Base-by-base conservation (phyloP, 2,329 filamentous ascomycete species). In the Epichloe sibirici region DNA sequence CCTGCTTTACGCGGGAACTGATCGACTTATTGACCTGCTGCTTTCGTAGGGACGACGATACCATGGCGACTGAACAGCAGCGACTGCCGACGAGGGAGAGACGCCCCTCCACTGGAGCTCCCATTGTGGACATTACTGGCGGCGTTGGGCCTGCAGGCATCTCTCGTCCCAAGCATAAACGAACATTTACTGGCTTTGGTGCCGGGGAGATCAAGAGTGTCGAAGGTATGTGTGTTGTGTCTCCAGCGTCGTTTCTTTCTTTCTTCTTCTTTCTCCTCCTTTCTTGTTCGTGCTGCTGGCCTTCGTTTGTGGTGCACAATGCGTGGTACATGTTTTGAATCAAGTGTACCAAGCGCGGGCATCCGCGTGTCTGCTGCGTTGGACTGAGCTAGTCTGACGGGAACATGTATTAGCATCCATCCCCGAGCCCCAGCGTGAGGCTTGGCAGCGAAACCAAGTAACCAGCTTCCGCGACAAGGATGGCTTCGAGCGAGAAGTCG, bases 171-270 rank as follows among this genome's bases (percentile, higher is more conserved):
- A 98, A 97, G 74, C 93, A 98, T 74, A 96, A 89, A 77, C 82
- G 93, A 60, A 97, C 91, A n/a, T 87, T 88, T 59, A 98, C 93
- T 9, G 93, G 93, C 8, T 93, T 97, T 65, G 90, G 90, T 37
- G 79, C 90, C 31, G 76, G 81, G 38, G 93, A 98, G 66, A 96
- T 96, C 75, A 96, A 95, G 75, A 85, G 73, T 62, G 88, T 97
- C 48, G 90, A 97, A 74, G 89, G 90, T 74, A 82, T 72, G 72
- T 58, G 13, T 13, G 17, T 43, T 58, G 13, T 13, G 17, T 43
- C 17, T 13, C 13, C 12, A 39, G 13, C 37, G 5, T 5, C 12
- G 21, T 2, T 23, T 23, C 34, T 12, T 23, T 23, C 34, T 12
- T 13, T 44, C 13, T 15, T 6, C 35, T 17, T 46, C 34, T 40